Base-by-base conservation (phyloP, 352 stramenopile species). In the Pythium inflatum region DNA sequence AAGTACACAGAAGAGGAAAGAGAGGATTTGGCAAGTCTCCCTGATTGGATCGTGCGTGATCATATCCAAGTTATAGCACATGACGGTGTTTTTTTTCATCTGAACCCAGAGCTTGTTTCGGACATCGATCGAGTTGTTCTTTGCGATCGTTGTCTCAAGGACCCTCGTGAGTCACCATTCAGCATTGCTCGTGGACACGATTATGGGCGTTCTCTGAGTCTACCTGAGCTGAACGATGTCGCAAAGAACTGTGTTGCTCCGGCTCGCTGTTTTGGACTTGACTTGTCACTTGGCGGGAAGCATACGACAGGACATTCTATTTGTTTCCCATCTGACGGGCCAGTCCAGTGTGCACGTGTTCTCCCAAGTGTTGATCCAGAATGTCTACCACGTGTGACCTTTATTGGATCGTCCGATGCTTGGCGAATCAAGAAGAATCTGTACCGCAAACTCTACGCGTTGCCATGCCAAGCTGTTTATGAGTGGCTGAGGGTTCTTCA, bases 241-340 rank as follows among this genome's bases (percentile, higher is more conserved):
- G 24, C 49, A n/a, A 40, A 13, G 9, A 56, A 56, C 25, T 56
- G 49, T 24, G 38, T 56, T 13, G 27, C 49, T 16, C 49, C 49
- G 38, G 49, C 24, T 18, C 24, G 49, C 5, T 56, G 49, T 40
- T 56, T 56, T 24, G 49, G 49, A 3, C 28, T 56, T 16, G 49
- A 56, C 7, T 24, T 56, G 5, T 56, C 49, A 13, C 22, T 56
- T 24, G 38, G 20, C 12, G 43, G 28, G 12, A 66, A 66, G 31
- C 58, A 66, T 20, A 27, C 41, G 12, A 46, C 41, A 8, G 58
- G 58, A 12, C 58, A 66, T 22, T 20, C 58, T 5, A 66, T 66
- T 48, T 66, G 58, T 24, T 66, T 66, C n/a, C 45, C 58, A n/a
- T 66, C 58, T 1, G 31, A 57, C 33, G 58, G 58, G 7, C 58